Evolutionary conservation across 2,329 filamentous ascomycete species (phyloP), one percentile per base, ranked within the genome.

Genomic region (Fusarium virguliforme): DNA sequence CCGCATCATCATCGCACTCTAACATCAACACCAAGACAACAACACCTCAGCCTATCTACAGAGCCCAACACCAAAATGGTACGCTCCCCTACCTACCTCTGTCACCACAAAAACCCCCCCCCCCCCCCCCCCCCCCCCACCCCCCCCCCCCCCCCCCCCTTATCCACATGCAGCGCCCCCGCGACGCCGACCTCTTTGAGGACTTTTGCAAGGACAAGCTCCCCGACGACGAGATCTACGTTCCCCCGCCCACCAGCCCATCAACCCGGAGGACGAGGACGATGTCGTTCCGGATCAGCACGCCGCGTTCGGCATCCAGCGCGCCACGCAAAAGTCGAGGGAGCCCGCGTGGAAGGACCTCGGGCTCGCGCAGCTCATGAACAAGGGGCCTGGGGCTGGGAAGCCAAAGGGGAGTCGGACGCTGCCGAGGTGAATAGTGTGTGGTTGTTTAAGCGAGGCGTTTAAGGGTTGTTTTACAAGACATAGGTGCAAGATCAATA

Each of bases 241-340:
- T 97, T n/a, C 92, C 35, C 89, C 90, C 8, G 89, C 94, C 68
- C 89, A 94, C 78, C 92, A 94, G 79, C 94, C 93, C 41, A 86
- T 94, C 77, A 95, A 96, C 79, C 93, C 94, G 0, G 93, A 96
- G 80, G 93, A 96, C 79, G 93, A 96, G 81, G 94, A 96, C 77
- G 93, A 96, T 77, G 92, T 96, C 4, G 93, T 96, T 5, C 93
- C 94, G 0, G 93, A 96, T 80, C 93, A 96, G 82, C 93, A 96
- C 78, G 93, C 93, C 12, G 94, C 93, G 0, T 96, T 96, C 79
- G 94, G 93, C 40, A 96, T 97, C 75, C 90, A 93, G 80, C 88
- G 92, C 73, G 93, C 93, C 9, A 95, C 92, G 15, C 91, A 94
- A 82, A 87, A 88, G 70, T 86, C 85, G 74, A 88, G 87, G 75